Conservation (phyloP, 441 rosid genomes). For the Populus hybrid region DNA sequence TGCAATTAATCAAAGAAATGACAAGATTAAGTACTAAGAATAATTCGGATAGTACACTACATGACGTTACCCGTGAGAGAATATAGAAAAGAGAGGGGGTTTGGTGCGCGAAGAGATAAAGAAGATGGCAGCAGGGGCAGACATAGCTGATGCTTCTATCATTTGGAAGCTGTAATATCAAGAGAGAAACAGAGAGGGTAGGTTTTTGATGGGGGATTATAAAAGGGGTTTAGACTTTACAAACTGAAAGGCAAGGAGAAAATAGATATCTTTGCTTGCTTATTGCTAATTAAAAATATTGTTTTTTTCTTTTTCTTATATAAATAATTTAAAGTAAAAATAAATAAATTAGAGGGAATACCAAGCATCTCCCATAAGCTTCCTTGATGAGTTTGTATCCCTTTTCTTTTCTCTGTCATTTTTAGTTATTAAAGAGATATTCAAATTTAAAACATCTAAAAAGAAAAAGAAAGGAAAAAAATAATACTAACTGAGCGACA, state of each 20-base stretch:
- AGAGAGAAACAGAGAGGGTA: not conserved
- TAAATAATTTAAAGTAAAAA: too few relatives aligned
- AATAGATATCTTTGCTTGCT: not conserved
- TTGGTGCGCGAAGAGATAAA: constrained; percentile 31
- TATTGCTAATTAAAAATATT: not conserved
- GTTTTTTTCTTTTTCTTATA: not conserved
- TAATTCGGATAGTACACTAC: not conserved
- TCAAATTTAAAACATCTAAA: too few relatives aligned
- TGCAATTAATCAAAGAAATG: constrained; percentile 26
- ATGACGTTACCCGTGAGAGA: constrained; percentile 36
- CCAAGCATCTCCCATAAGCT: too few relatives aligned
- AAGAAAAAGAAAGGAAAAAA: too few relatives aligned
- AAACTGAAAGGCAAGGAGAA: not conserved
- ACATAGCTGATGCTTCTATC: constrained; percentile 56
- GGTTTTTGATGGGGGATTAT: not conserved
- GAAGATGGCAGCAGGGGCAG: constrained; percentile 37
- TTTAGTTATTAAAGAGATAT: too few relatives aligned
- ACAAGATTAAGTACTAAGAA: not conserved
- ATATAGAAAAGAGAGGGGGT: constrained; percentile 31
- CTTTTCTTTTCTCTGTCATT: too few relatives aligned
- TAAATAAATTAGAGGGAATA: too few relatives aligned
- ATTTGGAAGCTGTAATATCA: constrained; percentile 20
- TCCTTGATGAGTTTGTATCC: too few relatives aligned
- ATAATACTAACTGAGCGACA: too few relatives aligned
- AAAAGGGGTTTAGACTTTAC: not conserved